Evolutionary conservation across 495 filamentous ascomycete species (phyloP), one percentile per base, ranked within the genome.

Genomic region (Physcia stellaris): DNA sequence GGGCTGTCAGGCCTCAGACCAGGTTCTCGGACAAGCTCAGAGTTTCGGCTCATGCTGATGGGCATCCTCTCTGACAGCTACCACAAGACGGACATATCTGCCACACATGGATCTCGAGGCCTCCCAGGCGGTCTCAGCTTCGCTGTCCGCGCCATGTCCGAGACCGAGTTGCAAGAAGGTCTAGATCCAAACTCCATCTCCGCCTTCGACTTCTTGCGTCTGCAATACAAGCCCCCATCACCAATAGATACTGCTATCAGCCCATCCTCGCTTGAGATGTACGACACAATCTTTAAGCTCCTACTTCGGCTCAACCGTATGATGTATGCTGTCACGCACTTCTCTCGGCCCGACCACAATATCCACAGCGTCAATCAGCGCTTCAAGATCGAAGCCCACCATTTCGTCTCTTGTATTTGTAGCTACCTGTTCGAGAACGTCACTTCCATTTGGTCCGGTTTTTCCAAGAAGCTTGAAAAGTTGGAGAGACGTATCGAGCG

Each of bases 41-140:
- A 98, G 49, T 62, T 98, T 21, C 75, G 85, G 1, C 66, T 95
- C 2, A 84, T 83, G 11, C 64, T 98, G 27, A 93, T 86, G 68
- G 88, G 85, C 0, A 68, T 95, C 10, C 64, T 98, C 10, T 72
- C 71, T 2, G 88, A 94, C 42, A 80, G 74, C 42, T 83, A 84
- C 42, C 49, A 60, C 52, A 33, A 40, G 4, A 48, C 41, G 21
- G 41, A 48, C n/a, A 42, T 56, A 22, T 40, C 31, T 4, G 15
- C 30, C 6, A 38, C 42, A 12, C 15, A 36, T 29, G 45, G 52
- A 48, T 19, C 64, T 53, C 7, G 59, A 66, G 70, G 79, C 19
- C 62, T 94, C 2, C 85, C 86, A 0, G 86, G 85, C 7, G 78
- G 80, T 15, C 64, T 98, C 1, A 84, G 75, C 55, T 98, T 98